Base-by-base conservation (phyloP, 2,329 filamentous ascomycete genomes). In the Epicoccum nigrum region DNA sequence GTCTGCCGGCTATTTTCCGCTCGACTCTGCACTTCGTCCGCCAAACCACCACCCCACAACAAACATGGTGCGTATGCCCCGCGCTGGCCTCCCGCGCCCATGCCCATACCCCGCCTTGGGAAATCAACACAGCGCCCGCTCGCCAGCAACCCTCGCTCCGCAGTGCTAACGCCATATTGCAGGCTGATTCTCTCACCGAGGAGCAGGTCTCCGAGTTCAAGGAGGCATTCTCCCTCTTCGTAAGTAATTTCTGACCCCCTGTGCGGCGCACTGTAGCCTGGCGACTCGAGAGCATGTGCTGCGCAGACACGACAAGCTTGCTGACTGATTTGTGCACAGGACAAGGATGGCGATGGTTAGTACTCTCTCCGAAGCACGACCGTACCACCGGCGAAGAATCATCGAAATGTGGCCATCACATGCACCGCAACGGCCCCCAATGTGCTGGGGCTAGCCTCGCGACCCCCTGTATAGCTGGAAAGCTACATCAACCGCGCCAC, bases 141-240 rank as follows among this genome's bases (percentile, higher is more conserved):
- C 50, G 44, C 54, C 50, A 33, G 31, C 32, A 31, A 27, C 16
- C 30, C n/a, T 44, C 38, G 30, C 31, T 20, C 28, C 21, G 17
- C 44, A 39, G 27, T 54, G 45, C 71, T 73, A 53, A 74, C 68
- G 32, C 7, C 8, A 39, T 47, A 20, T 27, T 41, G 51, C 76
- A 97, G 93, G 93, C 93, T 77, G 94, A 99, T 77, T 93, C 93
- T 78, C 88, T 99, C 74, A 97, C 94, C 70, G 94, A 99, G 85
- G 94, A 99, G 83, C 94, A 99, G 86, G 94, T 99, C 77, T 97
- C 94, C 76, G 94, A 99, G 83, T 99, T 97, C 85, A 99, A 97
- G 89, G 94, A 99, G 83, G 94, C 94, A 48, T 99, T 99, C 82
- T 99, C 94, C 77, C 90, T 99, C 65, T 99, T 99, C 80, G 94